Conservation (phyloP, 352 stramenopile species). For the Globisporangium middletonii region DNA sequence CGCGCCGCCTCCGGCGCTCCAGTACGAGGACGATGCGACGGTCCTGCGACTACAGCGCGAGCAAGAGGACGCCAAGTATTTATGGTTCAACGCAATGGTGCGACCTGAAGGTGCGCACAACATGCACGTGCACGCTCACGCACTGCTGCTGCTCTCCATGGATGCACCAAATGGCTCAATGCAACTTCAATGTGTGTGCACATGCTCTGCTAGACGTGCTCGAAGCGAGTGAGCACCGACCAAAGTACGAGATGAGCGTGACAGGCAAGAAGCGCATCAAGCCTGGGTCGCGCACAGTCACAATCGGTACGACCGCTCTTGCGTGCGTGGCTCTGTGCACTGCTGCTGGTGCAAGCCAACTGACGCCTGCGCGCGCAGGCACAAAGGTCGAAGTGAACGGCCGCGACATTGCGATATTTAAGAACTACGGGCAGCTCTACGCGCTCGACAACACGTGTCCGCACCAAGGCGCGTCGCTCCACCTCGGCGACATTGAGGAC, state of each 20-base stretch:
- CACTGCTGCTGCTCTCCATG: neutral
- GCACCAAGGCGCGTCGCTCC: conserved; percentile 71
- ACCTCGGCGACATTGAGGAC: conserved; percentile 85
- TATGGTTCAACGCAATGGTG: conserved; percentile 67
- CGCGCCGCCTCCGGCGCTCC: conserved; percentile 2
- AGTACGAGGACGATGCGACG: conserved; percentile 19
- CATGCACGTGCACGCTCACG: neutral
- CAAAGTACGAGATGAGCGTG: conserved; percentile 72
- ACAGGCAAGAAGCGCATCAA: conserved; percentile 73
- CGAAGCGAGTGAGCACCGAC: conserved; percentile 59
- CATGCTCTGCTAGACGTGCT: conserved; percentile 46
- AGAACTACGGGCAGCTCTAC: conserved; percentile 59
- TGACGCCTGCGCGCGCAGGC: conserved; percentile 22
- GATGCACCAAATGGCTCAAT: neutral
- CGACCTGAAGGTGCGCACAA: conserved; percentile 37
- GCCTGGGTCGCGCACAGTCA: conserved; percentile 41
- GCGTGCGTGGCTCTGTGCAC: neutral
- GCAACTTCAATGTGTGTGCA: neutral
- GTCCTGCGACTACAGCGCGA: conserved; percentile 12
- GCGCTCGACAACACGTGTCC: conserved; percentile 76
- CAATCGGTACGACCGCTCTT: conserved; percentile 23
- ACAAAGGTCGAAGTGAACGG: conserved; percentile 61
- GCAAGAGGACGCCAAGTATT: conserved; percentile 21
- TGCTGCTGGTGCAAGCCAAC: too few relatives aligned
- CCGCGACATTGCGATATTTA: conserved; percentile 74